Evolutionary conservation across 2,329 filamentous ascomycete species (phyloP).

Genomic region (Epichloe scottii): DNA sequence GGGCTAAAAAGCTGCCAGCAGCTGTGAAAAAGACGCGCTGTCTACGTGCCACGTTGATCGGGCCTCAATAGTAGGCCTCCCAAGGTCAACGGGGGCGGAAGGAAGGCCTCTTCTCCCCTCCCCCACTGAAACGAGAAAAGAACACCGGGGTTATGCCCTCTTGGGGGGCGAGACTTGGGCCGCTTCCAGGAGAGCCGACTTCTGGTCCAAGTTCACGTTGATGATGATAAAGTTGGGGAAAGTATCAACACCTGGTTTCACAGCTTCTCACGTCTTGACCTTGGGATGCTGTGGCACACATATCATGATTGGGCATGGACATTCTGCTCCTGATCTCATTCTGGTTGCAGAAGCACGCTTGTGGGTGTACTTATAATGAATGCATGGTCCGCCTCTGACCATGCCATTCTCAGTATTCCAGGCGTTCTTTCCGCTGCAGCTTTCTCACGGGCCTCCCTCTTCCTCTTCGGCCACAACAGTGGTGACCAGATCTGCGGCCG

Average conservation of each 20-base stretch:
- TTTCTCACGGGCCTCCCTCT: background rate
- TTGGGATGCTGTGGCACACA: conserved; percentile 1
- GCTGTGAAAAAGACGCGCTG: conserved; percentile 8
- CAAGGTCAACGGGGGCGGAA: conserved; percentile 1
- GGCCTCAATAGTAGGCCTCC: conserved; percentile 7
- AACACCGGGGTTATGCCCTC: background rate
- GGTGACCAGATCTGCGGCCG: conserved; percentile 28
- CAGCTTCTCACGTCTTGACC: background rate
- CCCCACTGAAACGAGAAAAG: conserved; percentile 1
- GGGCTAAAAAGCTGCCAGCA: background rate
- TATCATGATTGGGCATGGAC: conserved; percentile 10
- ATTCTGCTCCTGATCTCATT: conserved; percentile 1
- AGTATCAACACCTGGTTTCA: background rate
- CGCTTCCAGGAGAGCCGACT: background rate
- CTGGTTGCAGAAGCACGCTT: background rate
- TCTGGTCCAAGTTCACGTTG: background rate
- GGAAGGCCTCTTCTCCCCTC: background rate
- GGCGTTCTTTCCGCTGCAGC: conserved; percentile 2
- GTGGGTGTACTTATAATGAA: conserved; percentile 1
- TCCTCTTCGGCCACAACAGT: conserved; percentile 10
- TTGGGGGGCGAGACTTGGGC: background rate
- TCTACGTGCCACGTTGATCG: conserved; percentile 23
- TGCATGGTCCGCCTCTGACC: conserved; percentile 5
- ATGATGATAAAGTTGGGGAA: background rate
- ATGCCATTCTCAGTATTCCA: conserved; percentile 4